These are phyloP conservation scores for Ananas comosus DNA, from an alignment of 176 grass and related monocot species.

Conservation along the genomic window DNA sequence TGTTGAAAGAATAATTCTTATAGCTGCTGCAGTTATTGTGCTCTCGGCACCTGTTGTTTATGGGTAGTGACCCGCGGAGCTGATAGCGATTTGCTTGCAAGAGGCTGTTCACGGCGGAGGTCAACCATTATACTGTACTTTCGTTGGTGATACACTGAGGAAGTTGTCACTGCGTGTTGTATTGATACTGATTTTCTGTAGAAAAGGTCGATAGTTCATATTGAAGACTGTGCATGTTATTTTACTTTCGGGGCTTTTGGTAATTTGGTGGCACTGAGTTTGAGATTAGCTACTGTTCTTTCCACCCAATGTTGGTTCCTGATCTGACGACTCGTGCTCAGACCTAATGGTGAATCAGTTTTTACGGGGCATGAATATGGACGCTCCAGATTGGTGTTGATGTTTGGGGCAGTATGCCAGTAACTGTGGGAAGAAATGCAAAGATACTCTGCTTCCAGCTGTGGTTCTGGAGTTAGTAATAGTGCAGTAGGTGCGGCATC, in stretches of 20 bases:
- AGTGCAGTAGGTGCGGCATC: conserved; percentile 10
- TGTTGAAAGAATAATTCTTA: background rate
- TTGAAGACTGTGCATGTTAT: background rate
- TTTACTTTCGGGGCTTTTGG: background rate
- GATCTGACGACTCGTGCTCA: background rate
- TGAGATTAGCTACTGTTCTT: background rate
- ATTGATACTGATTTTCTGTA: background rate
- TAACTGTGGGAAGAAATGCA: conserved; percentile 69
- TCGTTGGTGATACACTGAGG: background rate
- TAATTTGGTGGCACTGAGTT: background rate
- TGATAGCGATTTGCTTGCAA: background rate
- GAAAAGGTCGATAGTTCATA: background rate
- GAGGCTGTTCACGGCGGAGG: background rate
- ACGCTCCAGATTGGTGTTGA: conserved; percentile 13
- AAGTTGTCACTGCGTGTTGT: background rate
- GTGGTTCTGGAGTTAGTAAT: conserved; percentile 39
- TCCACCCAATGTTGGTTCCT: background rate
- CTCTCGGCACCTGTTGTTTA: background rate
- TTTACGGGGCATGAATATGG: background rate
- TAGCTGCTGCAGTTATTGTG: background rate
- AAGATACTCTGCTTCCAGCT: conserved; percentile 53
- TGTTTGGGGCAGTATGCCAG: conserved; percentile 32
- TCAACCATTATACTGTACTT: background rate
- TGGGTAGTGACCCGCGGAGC: background rate
- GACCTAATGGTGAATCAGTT: background rate